Percentiles rank a stretch among this genome's conserved stretches.
Conservation (phyloP, 257 asterid genomes). For the Misopates orontium region DNA sequence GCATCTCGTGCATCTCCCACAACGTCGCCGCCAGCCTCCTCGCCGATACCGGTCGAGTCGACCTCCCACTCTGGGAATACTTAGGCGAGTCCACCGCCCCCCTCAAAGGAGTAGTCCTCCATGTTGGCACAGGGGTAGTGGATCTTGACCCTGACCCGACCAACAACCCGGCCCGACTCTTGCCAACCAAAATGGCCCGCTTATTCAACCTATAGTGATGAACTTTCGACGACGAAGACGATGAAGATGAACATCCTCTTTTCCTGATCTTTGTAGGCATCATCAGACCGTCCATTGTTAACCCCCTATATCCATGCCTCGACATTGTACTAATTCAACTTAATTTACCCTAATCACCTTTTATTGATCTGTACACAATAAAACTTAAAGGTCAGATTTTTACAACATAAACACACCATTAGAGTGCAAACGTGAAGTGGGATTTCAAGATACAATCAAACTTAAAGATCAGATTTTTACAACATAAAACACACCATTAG, state of each 20-base stretch:
- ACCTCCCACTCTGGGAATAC: slow-evolving; percentile 58
- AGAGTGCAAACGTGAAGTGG: background rate
- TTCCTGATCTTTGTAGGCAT: slow-evolving; percentile 78
- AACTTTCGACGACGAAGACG: slow-evolving; percentile 80
- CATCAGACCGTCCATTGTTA: slow-evolving; percentile 19
- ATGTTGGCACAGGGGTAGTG: slow-evolving; percentile 83
- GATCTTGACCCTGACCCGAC: slow-evolving; percentile 78
- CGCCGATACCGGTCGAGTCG: slow-evolving; percentile 76
- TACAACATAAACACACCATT: background rate
- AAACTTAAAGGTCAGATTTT: background rate
- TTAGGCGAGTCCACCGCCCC: slow-evolving; percentile 57
- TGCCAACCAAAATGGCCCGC: slow-evolving; percentile 82
- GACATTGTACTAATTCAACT: slow-evolving; percentile 34
- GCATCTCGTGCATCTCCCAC: slow-evolving; percentile 91
- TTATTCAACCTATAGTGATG: slow-evolving; percentile 38
- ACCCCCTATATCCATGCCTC: slow-evolving; percentile 40
- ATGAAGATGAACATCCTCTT: slow-evolving; percentile 83
- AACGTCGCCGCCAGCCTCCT: slow-evolving; percentile 85
- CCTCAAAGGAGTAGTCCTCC: slow-evolving; percentile 68
- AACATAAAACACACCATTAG: background rate
- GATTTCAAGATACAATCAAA: background rate
- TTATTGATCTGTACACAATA: background rate
- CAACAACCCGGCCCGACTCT: slow-evolving; percentile 55
- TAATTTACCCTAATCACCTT: background rate
- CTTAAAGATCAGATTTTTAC: slow-evolving; percentile 5